A percentile compares a stretch with the other conserved stretches of the same genome.
These are phyloP conservation scores for Acer saccharum DNA, from an alignment of 345 rosid genomes.

Conservation along the genomic window DNA sequence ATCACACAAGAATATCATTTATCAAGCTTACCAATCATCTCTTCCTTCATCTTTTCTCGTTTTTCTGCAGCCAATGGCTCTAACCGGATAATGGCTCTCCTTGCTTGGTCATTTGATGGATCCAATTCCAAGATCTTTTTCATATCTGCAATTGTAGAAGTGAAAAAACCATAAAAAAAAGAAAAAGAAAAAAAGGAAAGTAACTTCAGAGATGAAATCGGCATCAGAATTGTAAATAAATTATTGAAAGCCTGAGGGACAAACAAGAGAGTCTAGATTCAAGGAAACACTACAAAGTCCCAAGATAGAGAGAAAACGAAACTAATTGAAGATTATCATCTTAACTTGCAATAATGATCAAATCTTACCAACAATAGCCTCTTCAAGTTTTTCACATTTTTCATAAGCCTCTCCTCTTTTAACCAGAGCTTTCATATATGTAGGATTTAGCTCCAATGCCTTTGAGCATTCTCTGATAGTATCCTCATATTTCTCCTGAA, in stretches of 20 bases:
- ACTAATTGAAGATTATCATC: background rate
- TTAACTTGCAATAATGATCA: background rate
- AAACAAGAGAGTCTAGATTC: background rate
- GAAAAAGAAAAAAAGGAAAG: background rate
- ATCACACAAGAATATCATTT: slow-evolving; percentile 8
- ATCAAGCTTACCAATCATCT: slow-evolving; percentile 78
- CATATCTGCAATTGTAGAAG: slow-evolving; percentile 52
- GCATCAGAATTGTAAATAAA: slow-evolving; percentile 12
- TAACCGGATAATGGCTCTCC: slow-evolving; percentile 61
- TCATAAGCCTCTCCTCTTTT: slow-evolving; percentile 92
- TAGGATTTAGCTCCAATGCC: slow-evolving; percentile 78
- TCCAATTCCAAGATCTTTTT: slow-evolving; percentile 83
- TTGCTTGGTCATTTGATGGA: slow-evolving; percentile 76
- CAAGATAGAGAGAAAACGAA: background rate
- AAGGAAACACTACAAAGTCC: background rate
- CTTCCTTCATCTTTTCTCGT: slow-evolving; percentile 97
- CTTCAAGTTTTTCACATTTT: slow-evolving; percentile 87
- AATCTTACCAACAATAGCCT: slow-evolving; percentile 71
- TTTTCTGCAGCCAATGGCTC: slow-evolving; percentile 90
- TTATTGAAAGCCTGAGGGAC: background rate
- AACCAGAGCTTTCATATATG: slow-evolving; percentile 67
- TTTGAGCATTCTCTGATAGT: slow-evolving; percentile 84
- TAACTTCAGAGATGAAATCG: background rate
- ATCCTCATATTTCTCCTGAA: slow-evolving; percentile 73
- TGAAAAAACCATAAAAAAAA: background rate